phyloP scores from a whole-genome alignment of 2,329 filamentous ascomycete species.

The Ophidiomyces ophidiicola region DNA sequence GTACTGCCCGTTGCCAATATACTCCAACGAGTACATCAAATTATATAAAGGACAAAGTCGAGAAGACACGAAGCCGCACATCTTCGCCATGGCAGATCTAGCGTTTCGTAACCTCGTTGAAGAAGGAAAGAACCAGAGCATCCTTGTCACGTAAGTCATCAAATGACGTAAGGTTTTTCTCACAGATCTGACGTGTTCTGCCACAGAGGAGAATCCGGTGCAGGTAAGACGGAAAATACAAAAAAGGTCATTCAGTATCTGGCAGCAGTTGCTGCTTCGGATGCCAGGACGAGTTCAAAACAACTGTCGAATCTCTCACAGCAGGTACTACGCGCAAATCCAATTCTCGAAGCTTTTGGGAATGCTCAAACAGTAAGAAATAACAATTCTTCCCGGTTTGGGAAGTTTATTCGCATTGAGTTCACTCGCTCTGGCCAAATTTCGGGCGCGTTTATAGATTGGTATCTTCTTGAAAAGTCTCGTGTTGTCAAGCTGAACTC shows the following conservation, averaged over 20 bases:
- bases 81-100: constrained; percentile 94
- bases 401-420: constrained; percentile 97
- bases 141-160: constrained; percentile 63
- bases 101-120: constrained; percentile 93
- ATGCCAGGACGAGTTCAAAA: constrained; percentile 53
- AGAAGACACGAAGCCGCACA: constrained; percentile 93
- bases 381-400: constrained; percentile 96
- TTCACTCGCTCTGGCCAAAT: constrained; percentile 83
- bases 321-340: constrained; percentile 90
- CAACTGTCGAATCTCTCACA: constrained; percentile 80
- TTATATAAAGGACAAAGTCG: constrained; percentile 89
- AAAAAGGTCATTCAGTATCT: constrained; percentile 99
- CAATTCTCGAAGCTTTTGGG: constrained; percentile 93
- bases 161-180: neutral
- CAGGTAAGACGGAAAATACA: constrained; percentile 96
- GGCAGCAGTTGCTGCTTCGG: constrained; percentile 79
- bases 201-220: constrained; percentile 72
- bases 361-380: constrained; percentile 97
- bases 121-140: constrained; percentile 92
- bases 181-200: constrained; percentile 11
- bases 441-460: constrained; percentile 91
- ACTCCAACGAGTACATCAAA: constrained; percentile 91
- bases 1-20: constrained; percentile 88
- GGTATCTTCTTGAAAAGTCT: constrained; percentile 98
- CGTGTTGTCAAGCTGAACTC: constrained; percentile 78